Percentiles rank a stretch among this genome's conserved stretches.
These are phyloP conservation scores for Hebeloma cylindrosporum DNA, from an alignment of 768 basidiomycete species.

Conservation along the genomic window DNA sequence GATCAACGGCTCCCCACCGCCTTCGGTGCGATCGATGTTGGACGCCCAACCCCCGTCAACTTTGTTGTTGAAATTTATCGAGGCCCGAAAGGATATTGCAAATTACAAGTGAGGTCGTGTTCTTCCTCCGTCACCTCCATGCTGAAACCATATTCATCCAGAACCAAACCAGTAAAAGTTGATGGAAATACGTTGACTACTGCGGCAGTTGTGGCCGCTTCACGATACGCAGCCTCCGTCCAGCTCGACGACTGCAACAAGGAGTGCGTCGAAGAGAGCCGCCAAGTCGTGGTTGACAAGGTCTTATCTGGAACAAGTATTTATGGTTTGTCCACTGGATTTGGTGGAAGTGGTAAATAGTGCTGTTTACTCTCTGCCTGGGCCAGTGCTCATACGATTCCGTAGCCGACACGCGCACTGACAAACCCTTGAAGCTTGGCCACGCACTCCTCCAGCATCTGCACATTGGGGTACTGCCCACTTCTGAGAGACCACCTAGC, in stretches of 20 bases:
- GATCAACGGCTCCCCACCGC: constrained; percentile 12
- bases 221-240: constrained; percentile 53
- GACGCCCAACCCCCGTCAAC: constrained; percentile 13
- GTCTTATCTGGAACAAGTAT: constrained; percentile 67
- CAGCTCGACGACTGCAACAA: constrained; percentile 42
- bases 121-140: neutral
- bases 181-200: constrained; percentile 67
- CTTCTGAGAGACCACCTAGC: constrained; percentile 44
- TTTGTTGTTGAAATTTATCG: constrained; percentile 24
- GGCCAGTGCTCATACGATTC: constrained; percentile 3
- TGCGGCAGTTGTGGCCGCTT: constrained; percentile 65
- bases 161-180: constrained; percentile 52
- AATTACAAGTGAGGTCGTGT: constrained; percentile 12
- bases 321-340: constrained; percentile 82
- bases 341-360: constrained; percentile 69
- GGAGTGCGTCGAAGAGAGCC: constrained; percentile 58
- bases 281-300: constrained; percentile 67
- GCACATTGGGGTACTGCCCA: constrained; percentile 65
- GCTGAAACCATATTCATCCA: constrained; percentile 32
- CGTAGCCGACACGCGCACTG: constrained; percentile 75
- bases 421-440: constrained; percentile 60
- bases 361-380: constrained; percentile 3
- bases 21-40: no score
- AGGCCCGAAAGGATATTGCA: constrained; percentile 19
- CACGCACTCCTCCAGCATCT: constrained; percentile 74